These are phyloP conservation scores for Calonectria crousiana DNA, from an alignment of 2,329 filamentous ascomycete species.

Conservation along the genomic window DNA sequence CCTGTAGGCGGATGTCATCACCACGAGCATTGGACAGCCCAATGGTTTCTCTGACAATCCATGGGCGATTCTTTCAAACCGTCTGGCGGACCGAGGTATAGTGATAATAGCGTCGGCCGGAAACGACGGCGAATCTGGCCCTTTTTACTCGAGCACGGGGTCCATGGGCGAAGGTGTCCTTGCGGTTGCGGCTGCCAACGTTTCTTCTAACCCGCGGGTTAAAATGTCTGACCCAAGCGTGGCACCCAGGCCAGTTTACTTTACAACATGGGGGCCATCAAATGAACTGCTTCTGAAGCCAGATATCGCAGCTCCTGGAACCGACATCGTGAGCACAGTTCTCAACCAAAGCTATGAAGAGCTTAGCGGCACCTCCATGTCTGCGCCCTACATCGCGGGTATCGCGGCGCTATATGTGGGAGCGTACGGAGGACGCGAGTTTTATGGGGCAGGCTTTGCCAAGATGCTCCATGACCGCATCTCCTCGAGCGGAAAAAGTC, in stretches of 20 bases:
- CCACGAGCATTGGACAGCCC: constrained; percentile 53
- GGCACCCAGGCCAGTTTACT: constrained; percentile 55
- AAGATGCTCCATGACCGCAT: constrained; percentile 50
- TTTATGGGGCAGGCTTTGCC: constrained; percentile 51
- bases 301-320: constrained; percentile 62
- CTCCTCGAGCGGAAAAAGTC: constrained; percentile 48
- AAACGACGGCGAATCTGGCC: constrained; percentile 61
- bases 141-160: constrained; percentile 57
- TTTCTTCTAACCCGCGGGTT: constrained; percentile 57
- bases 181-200: constrained; percentile 53
- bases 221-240: constrained; percentile 42
- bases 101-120: constrained; percentile 64
- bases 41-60: constrained; percentile 56
- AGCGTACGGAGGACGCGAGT: constrained; percentile 54
- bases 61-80: constrained; percentile 56
- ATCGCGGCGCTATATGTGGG: constrained; percentile 61
- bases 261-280: constrained; percentile 64
- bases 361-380: constrained; percentile 68
- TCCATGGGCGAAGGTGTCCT: constrained; percentile 50
- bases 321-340: constrained; percentile 63
- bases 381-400: constrained; percentile 65
- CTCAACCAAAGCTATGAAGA: constrained; percentile 57
- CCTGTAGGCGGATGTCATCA: constrained; percentile 57
- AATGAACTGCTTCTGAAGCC: constrained; percentile 65
- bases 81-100: constrained; percentile 58